Base-by-base conservation (phyloP, 2,329 filamentous ascomycete species). In the Curvularia spicifera region DNA sequence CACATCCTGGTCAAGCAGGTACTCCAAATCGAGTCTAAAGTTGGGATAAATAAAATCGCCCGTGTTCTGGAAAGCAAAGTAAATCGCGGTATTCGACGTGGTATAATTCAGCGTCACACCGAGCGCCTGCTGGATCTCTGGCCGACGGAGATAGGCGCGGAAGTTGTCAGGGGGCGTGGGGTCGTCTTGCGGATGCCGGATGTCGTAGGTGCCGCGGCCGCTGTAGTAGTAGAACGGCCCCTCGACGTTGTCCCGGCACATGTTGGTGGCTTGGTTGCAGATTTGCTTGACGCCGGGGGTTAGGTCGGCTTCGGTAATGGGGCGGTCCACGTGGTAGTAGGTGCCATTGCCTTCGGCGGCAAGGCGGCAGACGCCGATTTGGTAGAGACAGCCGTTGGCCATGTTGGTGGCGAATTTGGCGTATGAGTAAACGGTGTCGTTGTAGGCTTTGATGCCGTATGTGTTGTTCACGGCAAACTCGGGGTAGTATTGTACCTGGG, bases 81-180 rank as follows among this genome's bases (percentile, higher is more conserved):
- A 79, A 12, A 88, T 81, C 8, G 78, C 76, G 20, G 68, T 64
- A 69, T 81, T 86, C 20, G 18, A 18, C 18, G 12, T 8, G 10
- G 85, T 85, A 68, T 81, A 88, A 71, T 89, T 88, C 51, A 89
- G 72, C 7, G 84, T 84, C 1, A 88, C 83, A 12, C 88, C 88
- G 22, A 91, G 82, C 1, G 85, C 84, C 20, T 83, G 71, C 60
- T 86, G 84, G 1, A 90, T 80, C 5, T 73, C 64, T 10, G 81
- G 80, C 44, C 83, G 82, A 69, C 90, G 89, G 52, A 93, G 81
- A 51, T 84, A 85, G 35, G 76, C 77, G 0, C 86, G 81, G 40
- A 53, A 68, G 26, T 59, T 52, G 9, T 54, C 52, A 15, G 57
- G 54, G 3, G 90, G 89, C 60, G 89, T 89, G 0, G 89, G 85